phyloP scores from a whole-genome alignment of 495 filamentous ascomycete genomes.

The Daldinia caldariorum region DNA sequence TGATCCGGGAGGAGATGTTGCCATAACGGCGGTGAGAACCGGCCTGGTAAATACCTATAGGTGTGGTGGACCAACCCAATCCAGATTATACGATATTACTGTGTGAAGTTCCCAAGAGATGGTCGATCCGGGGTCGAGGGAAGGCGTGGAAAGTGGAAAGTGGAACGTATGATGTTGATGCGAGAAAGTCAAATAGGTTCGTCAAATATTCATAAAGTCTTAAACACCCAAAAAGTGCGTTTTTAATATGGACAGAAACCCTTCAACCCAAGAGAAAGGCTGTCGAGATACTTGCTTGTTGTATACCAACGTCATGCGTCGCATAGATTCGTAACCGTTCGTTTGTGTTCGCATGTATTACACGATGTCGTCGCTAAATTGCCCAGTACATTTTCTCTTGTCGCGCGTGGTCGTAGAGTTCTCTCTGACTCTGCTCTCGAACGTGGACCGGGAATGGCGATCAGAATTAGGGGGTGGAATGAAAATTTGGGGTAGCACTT shows the following conservation, averaged over 20 bases:
- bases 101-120: not conserved
- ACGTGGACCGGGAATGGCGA: conserved; percentile 31
- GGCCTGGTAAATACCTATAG: conserved; percentile 14
- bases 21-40: conserved; percentile 55
- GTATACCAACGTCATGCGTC: conserved; percentile 35
- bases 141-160: not conserved
- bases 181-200: conserved; percentile 9
- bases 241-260: conserved; percentile 13
- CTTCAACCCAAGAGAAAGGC: conserved; percentile 31
- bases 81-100: conserved; percentile 7
- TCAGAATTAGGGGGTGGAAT: conserved; percentile 42
- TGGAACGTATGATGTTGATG: not conserved
- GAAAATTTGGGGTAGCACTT: conserved; percentile 43
- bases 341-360: conserved; percentile 18
- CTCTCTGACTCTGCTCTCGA: conserved; percentile 19
- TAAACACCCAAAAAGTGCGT: conserved; percentile 31
- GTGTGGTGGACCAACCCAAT: not conserved
- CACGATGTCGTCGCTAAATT: conserved; percentile 14
- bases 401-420: conserved; percentile 29
- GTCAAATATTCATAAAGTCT: conserved; percentile 21
- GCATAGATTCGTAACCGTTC: conserved; percentile 1
- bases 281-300: not conserved
- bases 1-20: conserved; percentile 65
- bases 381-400: conserved; percentile 33
- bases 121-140: not conserved